A percentile compares a stretch with the other conserved stretches of the same genome.
Evolutionary conservation across 805 yeast genomes (phyloP).

Genomic region (Candida pseudofarinosa): DNA sequence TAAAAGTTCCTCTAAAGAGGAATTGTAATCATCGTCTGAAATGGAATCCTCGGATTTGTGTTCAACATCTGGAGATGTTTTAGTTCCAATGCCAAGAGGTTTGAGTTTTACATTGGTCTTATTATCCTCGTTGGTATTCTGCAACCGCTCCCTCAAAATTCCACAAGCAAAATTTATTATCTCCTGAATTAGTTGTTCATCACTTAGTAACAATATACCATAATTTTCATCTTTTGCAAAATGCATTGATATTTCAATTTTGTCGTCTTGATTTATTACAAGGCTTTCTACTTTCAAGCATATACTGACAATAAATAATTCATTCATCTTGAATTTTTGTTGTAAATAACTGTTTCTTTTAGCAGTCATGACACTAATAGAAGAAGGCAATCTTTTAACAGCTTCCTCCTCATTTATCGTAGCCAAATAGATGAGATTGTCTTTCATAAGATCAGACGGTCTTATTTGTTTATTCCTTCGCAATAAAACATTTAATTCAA

Average conservation of each 20-base stretch:
- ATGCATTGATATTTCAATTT: slow-evolving; percentile 15
- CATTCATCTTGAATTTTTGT: slow-evolving; percentile 12
- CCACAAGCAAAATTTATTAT: slow-evolving; percentile 24
- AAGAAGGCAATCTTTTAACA: not conserved
- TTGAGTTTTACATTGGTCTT: not conserved
- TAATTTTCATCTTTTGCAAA: slow-evolving; percentile 30
- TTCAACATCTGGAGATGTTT: not conserved
- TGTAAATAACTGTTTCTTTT: not conserved
- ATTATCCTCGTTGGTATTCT: not conserved
- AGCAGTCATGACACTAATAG: not conserved
- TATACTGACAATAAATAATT: slow-evolving; percentile 31
- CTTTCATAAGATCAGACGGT: slow-evolving; percentile 31
- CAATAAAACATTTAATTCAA: slow-evolving; percentile 34
- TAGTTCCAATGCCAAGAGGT: not conserved
- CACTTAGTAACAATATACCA: slow-evolving; percentile 24
- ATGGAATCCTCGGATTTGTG: slow-evolving; percentile 3
- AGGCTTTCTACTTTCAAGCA: slow-evolving; percentile 21
- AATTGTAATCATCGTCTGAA: slow-evolving; percentile 12
- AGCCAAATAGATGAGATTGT: slow-evolving; percentile 32
- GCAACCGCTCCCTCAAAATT: slow-evolving; percentile 3
- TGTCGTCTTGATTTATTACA: slow-evolving; percentile 10
- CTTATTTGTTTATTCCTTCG: slow-evolving; percentile 23
- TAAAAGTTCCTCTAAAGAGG: slow-evolving; percentile 13
- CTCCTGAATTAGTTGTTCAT: slow-evolving; percentile 19
- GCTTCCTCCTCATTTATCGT: slow-evolving; percentile 6